phyloP scores from a whole-genome alignment of 805 yeast species.

The Pichia californica region DNA sequence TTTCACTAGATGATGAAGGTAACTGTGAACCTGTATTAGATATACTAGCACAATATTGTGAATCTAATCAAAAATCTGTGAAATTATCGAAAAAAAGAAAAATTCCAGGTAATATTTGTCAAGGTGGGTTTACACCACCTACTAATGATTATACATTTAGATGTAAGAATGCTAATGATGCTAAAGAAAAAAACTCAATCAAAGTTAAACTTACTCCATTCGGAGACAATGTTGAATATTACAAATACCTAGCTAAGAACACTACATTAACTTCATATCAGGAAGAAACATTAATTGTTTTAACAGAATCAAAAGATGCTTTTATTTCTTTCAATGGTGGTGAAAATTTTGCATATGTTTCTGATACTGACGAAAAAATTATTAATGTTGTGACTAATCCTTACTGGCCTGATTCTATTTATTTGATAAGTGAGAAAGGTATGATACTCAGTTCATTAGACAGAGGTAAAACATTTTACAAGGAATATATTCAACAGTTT shows the following conservation, averaged over 20 bases:
- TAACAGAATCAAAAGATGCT: slow-evolving; percentile 45
- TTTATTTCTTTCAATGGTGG: slow-evolving; percentile 74
- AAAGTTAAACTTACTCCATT: slow-evolving; percentile 36
- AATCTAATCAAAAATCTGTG: slow-evolving; percentile 14
- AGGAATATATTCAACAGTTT: slow-evolving; percentile 30
- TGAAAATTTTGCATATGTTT: slow-evolving; percentile 21
- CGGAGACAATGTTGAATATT: slow-evolving; percentile 48
- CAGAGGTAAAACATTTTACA: slow-evolving; percentile 55
- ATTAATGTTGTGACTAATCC: slow-evolving; percentile 50
- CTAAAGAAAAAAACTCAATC: slow-evolving; percentile 25
- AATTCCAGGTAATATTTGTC: slow-evolving; percentile 25
- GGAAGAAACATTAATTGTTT: slow-evolving; percentile 61
- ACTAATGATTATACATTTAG: slow-evolving; percentile 25
- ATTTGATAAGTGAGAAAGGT: slow-evolving; percentile 43
- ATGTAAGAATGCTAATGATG: slow-evolving; percentile 30
- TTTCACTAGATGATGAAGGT: slow-evolving; percentile 29
- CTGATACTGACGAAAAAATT: slow-evolving; percentile 35
- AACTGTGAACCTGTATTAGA: slow-evolving; percentile 38
- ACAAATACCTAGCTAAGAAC: slow-evolving; percentile 55
- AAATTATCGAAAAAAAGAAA: slow-evolving; percentile 20
- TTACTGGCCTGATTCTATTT: slow-evolving; percentile 48
- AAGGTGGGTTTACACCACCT: slow-evolving; percentile 17
- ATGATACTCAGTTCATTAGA: slow-evolving; percentile 55
- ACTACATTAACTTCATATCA: slow-evolving; percentile 29
- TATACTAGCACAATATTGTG: slow-evolving; percentile 19